These are phyloP conservation scores for Aquilaria agallochum DNA, from an alignment of 441 rosid genomes.

Conservation along the genomic window DNA sequence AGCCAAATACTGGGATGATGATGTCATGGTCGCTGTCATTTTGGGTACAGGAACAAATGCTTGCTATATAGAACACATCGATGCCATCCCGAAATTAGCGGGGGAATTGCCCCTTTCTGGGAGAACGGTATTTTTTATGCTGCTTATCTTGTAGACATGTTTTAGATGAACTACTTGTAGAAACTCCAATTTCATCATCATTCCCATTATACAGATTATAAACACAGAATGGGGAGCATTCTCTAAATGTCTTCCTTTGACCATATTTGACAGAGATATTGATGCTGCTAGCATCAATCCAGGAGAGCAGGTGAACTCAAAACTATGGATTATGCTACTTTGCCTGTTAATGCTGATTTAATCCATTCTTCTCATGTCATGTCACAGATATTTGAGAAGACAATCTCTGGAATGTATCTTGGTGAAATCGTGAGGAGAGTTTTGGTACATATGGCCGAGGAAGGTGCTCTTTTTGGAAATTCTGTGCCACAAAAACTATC, in stretches of 20 bases:
- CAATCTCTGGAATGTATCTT: slow-evolving; percentile 90
- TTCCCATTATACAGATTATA: slow-evolving; percentile 44
- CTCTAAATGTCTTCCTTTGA: slow-evolving; percentile 69
- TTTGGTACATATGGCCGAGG: slow-evolving; percentile 56
- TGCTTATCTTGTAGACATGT: background rate
- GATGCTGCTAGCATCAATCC: slow-evolving; percentile 74
- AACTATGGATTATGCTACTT: background rate
- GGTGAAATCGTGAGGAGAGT: slow-evolving; percentile 81
- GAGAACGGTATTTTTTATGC: slow-evolving; percentile 38
- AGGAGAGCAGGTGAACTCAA: slow-evolving; percentile 74
- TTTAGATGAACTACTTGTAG: background rate
- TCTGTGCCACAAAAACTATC: slow-evolving; percentile 42
- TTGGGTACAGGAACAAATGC: slow-evolving; percentile 95
- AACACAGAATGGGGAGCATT: slow-evolving; percentile 95
- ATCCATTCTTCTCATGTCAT: slow-evolving; percentile 13
- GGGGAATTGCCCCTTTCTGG: slow-evolving; percentile 37
- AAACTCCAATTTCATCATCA: slow-evolving; percentile 7
- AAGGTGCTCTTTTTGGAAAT: slow-evolving; percentile 54
- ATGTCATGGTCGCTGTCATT: slow-evolving; percentile 88
- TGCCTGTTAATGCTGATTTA: background rate
- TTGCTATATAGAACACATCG: slow-evolving; percentile 72
- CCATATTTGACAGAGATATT: slow-evolving; percentile 69
- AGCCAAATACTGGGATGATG: slow-evolving; percentile 81
- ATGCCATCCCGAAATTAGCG: slow-evolving; percentile 62
- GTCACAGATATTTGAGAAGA: slow-evolving; percentile 81